Base-by-base conservation (phyloP, 192 early-diverging fungal species). In the Linnemannia schmuckeri region DNA sequence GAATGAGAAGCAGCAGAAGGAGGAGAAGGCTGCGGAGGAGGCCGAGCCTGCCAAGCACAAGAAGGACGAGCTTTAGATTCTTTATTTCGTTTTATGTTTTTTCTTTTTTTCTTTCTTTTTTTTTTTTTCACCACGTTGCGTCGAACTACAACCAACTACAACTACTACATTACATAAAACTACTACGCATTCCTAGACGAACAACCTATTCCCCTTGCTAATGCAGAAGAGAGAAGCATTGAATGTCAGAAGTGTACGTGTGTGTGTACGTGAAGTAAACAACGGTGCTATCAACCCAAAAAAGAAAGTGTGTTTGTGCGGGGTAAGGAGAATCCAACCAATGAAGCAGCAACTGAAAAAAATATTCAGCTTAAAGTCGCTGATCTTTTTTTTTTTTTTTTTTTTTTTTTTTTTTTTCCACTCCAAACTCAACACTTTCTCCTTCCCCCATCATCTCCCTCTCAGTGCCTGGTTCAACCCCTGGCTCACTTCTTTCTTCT, bases 21-120 rank as follows among this genome's bases (percentile, higher is more conserved):
- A 54, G 7, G 57, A 80, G 75, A 47, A 70, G 74, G 10, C 74
- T 22, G 44, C 70, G 79, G 68, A 82, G 63, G 35, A 41, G 63
- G 8, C 55, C 6, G 83, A 86, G 54, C 61, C 74, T 33, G 63
- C 68, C 40, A 77, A 87, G 75, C 85, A 77, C 72, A 74, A 40
- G 37, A 87, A 87, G 85, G 85, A 87, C 40, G 85, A 87, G 42
- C 85, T 87, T 22, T 87, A 87, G 74, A 74, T 15, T 41, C 7
- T 44, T 55, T 49, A 8, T 42, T 20, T 18, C 27, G 6, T 52
- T 18, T 52, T 4, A 2, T 74, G 52, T 66, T 27, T 33, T 35
- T 27, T 68, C 33, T 33, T 8, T 74, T 74, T 66, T 27, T 33
- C 18, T 27, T 68, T 68, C n/a, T n/a, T n/a, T 74, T 74, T 66